phyloP scores from a whole-genome alignment of 2,329 filamentous ascomycete species.

The Albifimbria verrucaria region DNA sequence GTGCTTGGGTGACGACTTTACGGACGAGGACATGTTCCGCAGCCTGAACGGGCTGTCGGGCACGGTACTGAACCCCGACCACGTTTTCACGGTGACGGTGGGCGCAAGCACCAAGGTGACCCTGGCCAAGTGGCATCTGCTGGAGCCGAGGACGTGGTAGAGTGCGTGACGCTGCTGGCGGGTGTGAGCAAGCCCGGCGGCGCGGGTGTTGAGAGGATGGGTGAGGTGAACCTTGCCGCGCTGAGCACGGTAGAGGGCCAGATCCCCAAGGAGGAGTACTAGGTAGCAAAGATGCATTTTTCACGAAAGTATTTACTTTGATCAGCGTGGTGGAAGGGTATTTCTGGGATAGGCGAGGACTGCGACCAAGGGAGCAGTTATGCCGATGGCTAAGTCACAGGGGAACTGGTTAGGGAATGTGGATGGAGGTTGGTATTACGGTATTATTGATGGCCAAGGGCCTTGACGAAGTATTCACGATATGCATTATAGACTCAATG shows the following conservation, averaged over 20 bases:
- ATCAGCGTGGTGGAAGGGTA: too few relatives aligned
- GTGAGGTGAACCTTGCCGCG: slow-evolving; percentile 55
- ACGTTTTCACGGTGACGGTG: slow-evolving; percentile 88
- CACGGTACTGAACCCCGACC: slow-evolving; percentile 51
- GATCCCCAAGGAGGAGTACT: slow-evolving; percentile 32
- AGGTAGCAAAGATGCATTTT: neutral
- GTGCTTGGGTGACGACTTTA: slow-evolving; percentile 93
- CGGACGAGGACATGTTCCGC: slow-evolving; percentile 96
- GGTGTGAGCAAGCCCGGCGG: slow-evolving; percentile 38
- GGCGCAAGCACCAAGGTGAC: slow-evolving; percentile 91
- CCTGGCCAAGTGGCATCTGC: slow-evolving; percentile 81
- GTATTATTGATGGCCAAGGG: neutral
- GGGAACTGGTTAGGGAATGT: too few relatives aligned
- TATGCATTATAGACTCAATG: neutral
- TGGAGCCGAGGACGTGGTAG: slow-evolving; percentile 85
- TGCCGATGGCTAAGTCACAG: too few relatives aligned
- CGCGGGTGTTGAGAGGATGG: slow-evolving; percentile 28
- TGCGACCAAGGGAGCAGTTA: too few relatives aligned
- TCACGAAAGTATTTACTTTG: too few relatives aligned
- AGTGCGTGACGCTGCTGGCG: slow-evolving; percentile 56
- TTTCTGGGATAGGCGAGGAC: too few relatives aligned
- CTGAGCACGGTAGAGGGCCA: slow-evolving; percentile 52
- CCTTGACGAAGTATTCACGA: neutral
- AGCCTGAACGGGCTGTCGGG: slow-evolving; percentile 62
- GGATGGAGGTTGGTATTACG: too few relatives aligned